Evolutionary conservation across 148 eudicot genomes (phyloP).

Genomic region (Persicaria maculosa): DNA sequence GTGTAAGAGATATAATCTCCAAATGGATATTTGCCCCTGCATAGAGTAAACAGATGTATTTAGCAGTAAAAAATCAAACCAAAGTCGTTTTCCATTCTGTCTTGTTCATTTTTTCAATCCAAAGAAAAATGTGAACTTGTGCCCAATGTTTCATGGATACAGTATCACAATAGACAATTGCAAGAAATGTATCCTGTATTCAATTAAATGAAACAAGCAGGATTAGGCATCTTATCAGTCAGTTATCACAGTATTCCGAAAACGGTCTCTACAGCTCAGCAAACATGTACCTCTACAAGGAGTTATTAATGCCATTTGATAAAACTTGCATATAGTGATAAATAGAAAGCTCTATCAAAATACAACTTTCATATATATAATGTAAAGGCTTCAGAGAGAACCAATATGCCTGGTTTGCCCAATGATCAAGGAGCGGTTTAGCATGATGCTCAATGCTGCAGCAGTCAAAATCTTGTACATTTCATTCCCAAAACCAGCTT

Average conservation of each 20-base stretch:
- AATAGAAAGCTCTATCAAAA: slow-evolving; percentile 8
- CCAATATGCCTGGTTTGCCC: slow-evolving; percentile 98
- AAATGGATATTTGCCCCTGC: slow-evolving; percentile 84
- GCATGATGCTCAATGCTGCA: slow-evolving; percentile 79
- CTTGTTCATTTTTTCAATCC: background rate
- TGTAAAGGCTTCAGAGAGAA: slow-evolving; percentile 69
- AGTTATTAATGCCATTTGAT: background rate
- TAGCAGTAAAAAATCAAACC: background rate
- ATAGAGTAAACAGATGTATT: slow-evolving; percentile 16
- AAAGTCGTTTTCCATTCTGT: background rate
- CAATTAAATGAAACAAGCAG: background rate
- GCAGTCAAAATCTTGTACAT: slow-evolving; percentile 87
- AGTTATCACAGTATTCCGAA: background rate
- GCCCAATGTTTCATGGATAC: background rate
- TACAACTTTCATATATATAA: slow-evolving; percentile 21
- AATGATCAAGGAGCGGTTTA: slow-evolving; percentile 87
- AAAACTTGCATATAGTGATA: slow-evolving; percentile 1
- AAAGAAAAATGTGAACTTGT: background rate
- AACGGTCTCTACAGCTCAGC: background rate
- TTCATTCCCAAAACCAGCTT: slow-evolving; percentile 94
- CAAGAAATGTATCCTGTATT: background rate
- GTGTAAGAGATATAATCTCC: slow-evolving; percentile 75
- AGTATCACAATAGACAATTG: background rate
- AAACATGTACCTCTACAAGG: background rate
- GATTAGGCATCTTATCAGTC: background rate